phyloP scores from a whole-genome alignment of 2,329 filamentous ascomycete species.

The Orbilia blumenaviensis region DNA sequence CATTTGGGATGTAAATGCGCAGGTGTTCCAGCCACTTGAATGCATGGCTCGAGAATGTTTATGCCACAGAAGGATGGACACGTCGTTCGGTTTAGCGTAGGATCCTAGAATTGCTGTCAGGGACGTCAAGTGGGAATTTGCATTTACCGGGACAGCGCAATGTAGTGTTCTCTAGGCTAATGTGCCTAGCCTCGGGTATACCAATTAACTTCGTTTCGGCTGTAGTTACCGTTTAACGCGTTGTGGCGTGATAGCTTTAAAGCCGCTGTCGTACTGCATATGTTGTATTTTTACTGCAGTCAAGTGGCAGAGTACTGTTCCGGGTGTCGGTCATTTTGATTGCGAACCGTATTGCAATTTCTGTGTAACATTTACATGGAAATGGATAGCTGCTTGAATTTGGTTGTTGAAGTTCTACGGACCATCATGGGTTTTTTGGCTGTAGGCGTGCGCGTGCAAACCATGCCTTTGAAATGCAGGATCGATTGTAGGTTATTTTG shows the following conservation, averaged over 20 bases:
- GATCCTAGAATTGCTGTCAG: not conserved
- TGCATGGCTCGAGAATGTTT: not conserved
- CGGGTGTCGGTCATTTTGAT: not conserved
- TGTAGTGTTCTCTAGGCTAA: not conserved
- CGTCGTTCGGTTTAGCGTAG: not conserved
- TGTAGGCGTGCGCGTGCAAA: not conserved
- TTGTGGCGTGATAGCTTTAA: not conserved
- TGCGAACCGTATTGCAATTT: not conserved
- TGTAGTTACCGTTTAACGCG: not conserved
- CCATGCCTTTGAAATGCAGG: too few relatives aligned
- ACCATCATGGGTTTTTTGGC: not conserved
- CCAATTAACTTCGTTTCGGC: not conserved
- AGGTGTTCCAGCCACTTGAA: slow-evolving; percentile 1
- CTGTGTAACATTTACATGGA: not conserved
- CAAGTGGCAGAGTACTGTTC: not conserved
- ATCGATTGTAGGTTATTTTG: too few relatives aligned
- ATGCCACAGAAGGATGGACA: slow-evolving; percentile 2
- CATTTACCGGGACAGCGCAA: not conserved
- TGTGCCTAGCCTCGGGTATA: not conserved
- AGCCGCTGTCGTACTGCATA: not conserved
- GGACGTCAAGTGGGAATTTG: not conserved
- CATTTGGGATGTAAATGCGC: not conserved
- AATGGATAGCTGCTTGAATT: too few relatives aligned
- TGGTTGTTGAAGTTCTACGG: too few relatives aligned
- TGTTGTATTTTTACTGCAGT: not conserved